Evolutionary conservation across 345 rosid genomes (phyloP).

Genomic region (Fremontodendron californicum): DNA sequence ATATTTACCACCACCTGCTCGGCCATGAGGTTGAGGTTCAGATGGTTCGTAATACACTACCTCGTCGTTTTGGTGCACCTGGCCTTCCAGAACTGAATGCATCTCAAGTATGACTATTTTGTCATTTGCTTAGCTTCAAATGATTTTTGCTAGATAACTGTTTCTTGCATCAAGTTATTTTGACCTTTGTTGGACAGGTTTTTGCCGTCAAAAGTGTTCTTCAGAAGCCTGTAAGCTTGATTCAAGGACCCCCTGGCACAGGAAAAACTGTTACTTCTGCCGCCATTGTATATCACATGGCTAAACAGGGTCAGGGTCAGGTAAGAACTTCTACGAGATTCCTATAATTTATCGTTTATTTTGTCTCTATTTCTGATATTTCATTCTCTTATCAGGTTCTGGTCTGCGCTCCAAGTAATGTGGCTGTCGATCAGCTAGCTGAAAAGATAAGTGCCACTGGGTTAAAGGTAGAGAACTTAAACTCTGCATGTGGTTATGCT

Average conservation of each 20-base stretch:
- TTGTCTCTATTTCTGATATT: neutral
- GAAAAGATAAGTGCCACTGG: constrained; percentile 99
- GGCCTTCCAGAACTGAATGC: constrained; percentile 99
- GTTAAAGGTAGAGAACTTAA: constrained; percentile 58
- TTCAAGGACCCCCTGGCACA: constrained; percentile 99
- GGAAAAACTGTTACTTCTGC: constrained; percentile 99
- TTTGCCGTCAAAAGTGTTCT: constrained; percentile 98
- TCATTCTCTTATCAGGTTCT: constrained; percentile 54
- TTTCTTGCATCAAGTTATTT: neutral
- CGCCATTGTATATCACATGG: constrained; percentile 99
- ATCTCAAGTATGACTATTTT: constrained; percentile 63
- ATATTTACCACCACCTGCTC: constrained; percentile 91
- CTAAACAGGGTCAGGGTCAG: constrained; percentile 99
- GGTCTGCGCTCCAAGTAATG: constrained; percentile 99
- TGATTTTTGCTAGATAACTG: neutral
- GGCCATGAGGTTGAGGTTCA: constrained; percentile 99
- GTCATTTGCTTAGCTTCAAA: neutral
- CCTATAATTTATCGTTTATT: neutral
- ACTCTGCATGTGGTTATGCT: neutral
- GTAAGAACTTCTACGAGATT: constrained; percentile 26
- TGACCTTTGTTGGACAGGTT: constrained; percentile 43
- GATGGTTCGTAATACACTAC: constrained; percentile 85
- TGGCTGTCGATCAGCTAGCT: constrained; percentile 98
- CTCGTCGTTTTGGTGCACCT: constrained; percentile 97
- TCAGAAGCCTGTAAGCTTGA: constrained; percentile 95